Evolutionary conservation across 164 flowering plant genomes (phyloP), one percentile per base, ranked within the genome.

Genomic region (Magnolia kwangsiensis): DNA sequence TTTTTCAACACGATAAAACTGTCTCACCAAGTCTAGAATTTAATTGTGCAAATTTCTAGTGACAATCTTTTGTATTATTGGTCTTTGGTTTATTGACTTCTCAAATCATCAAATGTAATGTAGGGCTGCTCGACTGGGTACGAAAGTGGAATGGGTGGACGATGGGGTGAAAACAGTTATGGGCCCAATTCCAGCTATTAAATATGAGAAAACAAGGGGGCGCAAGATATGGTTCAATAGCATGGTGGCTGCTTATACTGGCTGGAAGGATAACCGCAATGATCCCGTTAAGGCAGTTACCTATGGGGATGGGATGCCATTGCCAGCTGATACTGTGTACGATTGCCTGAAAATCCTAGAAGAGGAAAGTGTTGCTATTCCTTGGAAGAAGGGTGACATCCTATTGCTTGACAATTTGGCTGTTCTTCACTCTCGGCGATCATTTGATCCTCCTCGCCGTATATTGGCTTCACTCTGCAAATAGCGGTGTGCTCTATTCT

Each of bases 151-250:
- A 66, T 95, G 98, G 98, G 68, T 75, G 66, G 88, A 87, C 16
- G 86, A 95, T 81, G 94, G 90, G 61, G 98, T 85, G 81, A 93
- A 93, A 78, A 81, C 92, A 23, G 72, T 89, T 7, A 88, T 86
- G 90, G 97, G 98, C 75, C 98, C 98, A 55, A 90, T 92, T 72
- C 90, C 97, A n/a, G 98, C 91, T 13, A 82, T 93, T 73, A 95
- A 90, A 78, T 74, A 75, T 50, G 97, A 92, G 72, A 69, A 87
- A 59, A 79, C 81, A 4, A 85, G 97, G 72, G 84, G 86, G n/a
- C 91, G 88, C 37, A 93, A 92, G 83, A 84, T 89, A n/a, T 95
- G 99, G 99, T 95, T 95, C 81, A 93, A 93, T 81, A 88, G 91
- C 86, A 90, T 95, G 94, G 98, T 89, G 49, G 94, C 93, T 70